A percentile compares a stretch with the other conserved stretches of the same genome.
phyloP scores from a whole-genome alignment of 441 rosid genomes.

The Populus hybrid region DNA sequence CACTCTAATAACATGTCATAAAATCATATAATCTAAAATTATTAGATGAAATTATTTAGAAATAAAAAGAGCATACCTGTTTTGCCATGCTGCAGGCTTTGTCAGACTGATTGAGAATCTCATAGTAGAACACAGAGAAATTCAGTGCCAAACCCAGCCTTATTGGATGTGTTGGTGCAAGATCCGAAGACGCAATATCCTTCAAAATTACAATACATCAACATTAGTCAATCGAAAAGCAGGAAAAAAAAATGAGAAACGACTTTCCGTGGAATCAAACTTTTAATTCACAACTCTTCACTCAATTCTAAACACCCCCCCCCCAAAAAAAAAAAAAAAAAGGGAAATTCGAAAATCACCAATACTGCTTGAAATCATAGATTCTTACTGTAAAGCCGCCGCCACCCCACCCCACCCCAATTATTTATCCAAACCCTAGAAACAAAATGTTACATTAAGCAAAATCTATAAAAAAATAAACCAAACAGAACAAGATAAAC shows the following conservation, averaged over 20 bases:
- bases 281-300: not conserved
- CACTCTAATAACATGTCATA: too few species aligned
- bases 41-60: too few species aligned
- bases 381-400: not conserved
- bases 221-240: not conserved
- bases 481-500: not conserved
- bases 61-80: conserved; percentile 42
- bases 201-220: conserved; percentile 15
- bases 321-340: not conserved
- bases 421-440: not conserved
- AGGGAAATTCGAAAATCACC: too few species aligned
- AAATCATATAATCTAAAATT: too few species aligned
- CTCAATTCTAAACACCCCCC: not conserved
- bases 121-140: conserved; percentile 86
- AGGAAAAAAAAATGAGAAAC: not conserved
- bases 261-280: not conserved
- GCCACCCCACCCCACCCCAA: too few species aligned
- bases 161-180: conserved; percentile 87
- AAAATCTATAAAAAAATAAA: not conserved
- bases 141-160: conserved; percentile 78
- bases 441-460: not conserved
- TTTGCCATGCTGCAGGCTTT: conserved; percentile 93
- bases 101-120: conserved; percentile 82
- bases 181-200: conserved; percentile 75
- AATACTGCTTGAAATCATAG: not conserved